A percentile compares a stretch with the other conserved stretches of the same genome.
phyloP scores from a whole-genome alignment of 2,329 filamentous ascomycete genomes.

The Colletotrichum salicis region DNA sequence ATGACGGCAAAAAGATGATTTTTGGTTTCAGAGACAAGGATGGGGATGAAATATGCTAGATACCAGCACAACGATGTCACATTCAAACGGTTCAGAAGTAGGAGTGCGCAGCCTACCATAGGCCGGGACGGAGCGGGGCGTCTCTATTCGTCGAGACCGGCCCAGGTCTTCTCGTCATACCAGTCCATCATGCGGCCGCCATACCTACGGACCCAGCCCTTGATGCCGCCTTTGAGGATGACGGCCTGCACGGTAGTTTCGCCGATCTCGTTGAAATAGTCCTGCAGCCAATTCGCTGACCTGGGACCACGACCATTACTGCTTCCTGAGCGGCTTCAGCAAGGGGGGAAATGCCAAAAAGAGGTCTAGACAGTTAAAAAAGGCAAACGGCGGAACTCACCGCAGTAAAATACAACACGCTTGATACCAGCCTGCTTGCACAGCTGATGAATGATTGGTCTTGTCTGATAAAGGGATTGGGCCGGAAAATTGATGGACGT shows the following conservation, averaged over 20 bases:
- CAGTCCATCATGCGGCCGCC: constrained; percentile 59
- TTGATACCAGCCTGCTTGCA: constrained; percentile 60
- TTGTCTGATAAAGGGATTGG: constrained; percentile 63
- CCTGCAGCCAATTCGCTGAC: constrained; percentile 66
- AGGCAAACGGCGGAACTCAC: constrained; percentile 45
- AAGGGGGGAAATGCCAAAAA: not conserved
- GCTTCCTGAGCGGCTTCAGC: constrained; percentile 52
- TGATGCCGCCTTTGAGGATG: constrained; percentile 63
- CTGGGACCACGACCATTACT: constrained; percentile 61
- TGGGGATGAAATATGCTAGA: constrained; percentile 40
- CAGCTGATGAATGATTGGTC: constrained; percentile 59
- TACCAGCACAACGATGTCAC: constrained; percentile 41
- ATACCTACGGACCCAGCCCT: constrained; percentile 64
- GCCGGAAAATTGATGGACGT: constrained; percentile 68
- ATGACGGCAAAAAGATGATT: constrained; percentile 30
- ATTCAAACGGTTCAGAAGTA: not conserved
- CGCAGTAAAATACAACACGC: constrained; percentile 66
- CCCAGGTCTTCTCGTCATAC: constrained; percentile 58
- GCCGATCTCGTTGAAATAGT: constrained; percentile 61
- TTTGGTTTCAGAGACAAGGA: constrained; percentile 25
- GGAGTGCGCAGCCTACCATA: constrained; percentile 11
- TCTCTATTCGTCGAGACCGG: constrained; percentile 10
- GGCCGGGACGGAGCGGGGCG: not conserved
- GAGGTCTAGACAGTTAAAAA: not conserved
- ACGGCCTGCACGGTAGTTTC: constrained; percentile 56